Conservation (phyloP, 2,329 filamentous ascomycete species). For the Pseudogymnoascus sp. region DNA sequence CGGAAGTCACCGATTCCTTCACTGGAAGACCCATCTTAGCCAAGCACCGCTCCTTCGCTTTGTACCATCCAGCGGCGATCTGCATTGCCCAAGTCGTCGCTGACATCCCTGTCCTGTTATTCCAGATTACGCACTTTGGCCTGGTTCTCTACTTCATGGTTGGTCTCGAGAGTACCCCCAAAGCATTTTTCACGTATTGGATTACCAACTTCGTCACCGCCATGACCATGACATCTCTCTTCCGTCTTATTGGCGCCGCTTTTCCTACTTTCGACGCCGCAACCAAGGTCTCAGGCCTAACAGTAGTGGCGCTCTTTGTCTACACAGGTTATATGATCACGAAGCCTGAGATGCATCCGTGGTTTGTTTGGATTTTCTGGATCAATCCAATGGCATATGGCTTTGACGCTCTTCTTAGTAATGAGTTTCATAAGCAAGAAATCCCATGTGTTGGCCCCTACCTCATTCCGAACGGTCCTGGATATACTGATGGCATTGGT, state of each 20-base stretch:
- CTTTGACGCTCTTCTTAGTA: constrained; percentile 61
- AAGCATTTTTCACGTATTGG: constrained; percentile 57
- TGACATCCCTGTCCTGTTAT: constrained; percentile 48
- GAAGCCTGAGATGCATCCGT: constrained; percentile 54
- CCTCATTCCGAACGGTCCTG: constrained; percentile 42
- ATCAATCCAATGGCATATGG: constrained; percentile 62
- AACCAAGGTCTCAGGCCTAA: constrained; percentile 47
- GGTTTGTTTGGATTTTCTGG: constrained; percentile 58
- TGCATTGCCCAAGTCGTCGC: constrained; percentile 49
- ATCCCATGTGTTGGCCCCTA: constrained; percentile 45
- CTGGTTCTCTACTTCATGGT: constrained; percentile 60
- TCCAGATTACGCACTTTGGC: constrained; percentile 51
- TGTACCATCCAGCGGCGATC: constrained; percentile 52
- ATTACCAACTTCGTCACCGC: constrained; percentile 43
- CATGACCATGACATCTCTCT: constrained; percentile 52
- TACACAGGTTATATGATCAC: constrained; percentile 60
- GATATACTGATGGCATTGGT: constrained; percentile 30
- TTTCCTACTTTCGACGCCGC: constrained; percentile 52
- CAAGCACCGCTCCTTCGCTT: constrained; percentile 52
- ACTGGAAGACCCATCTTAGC: constrained; percentile 51
- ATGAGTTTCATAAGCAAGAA: constrained; percentile 58
- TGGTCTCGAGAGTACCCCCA: constrained; percentile 44
- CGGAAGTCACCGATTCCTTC: constrained; percentile 59
- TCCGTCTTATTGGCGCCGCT: constrained; percentile 47
- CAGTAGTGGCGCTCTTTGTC: constrained; percentile 46